Evolutionary conservation across 257 asterid species (phyloP).

Genomic region (Solanum arcanum): DNA sequence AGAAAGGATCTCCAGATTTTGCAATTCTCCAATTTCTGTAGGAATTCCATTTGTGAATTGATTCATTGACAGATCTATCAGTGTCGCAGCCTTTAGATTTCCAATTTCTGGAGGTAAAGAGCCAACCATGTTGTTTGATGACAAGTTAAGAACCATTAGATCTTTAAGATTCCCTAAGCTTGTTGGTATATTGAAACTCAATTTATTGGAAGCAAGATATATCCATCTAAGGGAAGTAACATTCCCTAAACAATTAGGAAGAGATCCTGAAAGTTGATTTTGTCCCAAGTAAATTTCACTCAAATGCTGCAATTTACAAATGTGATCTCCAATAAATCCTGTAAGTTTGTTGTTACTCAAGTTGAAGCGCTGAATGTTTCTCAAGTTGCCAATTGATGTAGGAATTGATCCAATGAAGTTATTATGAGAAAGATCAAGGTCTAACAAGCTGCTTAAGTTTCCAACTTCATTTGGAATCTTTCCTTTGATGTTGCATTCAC

Average conservation of each 20-base stretch:
- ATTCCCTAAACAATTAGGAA: not conserved
- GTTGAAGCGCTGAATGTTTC: no score
- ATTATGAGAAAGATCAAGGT: no score
- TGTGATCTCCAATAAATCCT: not conserved
- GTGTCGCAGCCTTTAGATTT: not conserved
- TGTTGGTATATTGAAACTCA: not conserved
- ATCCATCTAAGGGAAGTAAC: no score
- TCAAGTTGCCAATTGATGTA: no score
- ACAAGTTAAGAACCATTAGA: not conserved
- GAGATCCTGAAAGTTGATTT: not conserved
- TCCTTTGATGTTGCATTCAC: no score
- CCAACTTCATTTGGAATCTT: no score
- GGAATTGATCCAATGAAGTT: no score
- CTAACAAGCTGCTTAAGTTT: no score
- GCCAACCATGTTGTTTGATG: not conserved
- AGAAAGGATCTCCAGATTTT: not conserved
- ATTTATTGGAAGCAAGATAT: no score
- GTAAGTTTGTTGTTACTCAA: no score
- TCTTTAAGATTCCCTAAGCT: not conserved
- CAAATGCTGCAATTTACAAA: not conserved
- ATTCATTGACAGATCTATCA: not conserved
- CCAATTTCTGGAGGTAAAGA: not conserved
- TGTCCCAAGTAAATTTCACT: not conserved
- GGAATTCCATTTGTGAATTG: not conserved
- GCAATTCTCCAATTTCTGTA: not conserved